Evolutionary conservation across 495 filamentous ascomycete genomes (phyloP).

Genomic region (Trichocladium antarcticum): DNA sequence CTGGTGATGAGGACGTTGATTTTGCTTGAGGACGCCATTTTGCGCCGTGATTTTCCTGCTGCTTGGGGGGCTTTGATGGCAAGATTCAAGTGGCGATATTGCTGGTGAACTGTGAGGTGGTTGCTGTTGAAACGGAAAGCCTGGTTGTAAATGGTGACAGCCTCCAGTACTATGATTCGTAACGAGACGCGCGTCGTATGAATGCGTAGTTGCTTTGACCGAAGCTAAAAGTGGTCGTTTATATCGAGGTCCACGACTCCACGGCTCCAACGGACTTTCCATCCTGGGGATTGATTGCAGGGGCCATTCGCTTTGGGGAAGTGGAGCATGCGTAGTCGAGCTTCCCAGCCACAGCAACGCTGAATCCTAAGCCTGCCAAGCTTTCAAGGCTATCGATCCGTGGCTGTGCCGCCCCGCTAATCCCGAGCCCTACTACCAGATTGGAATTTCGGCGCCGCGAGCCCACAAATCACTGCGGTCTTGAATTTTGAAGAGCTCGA

Average conservation of each 20-base stretch:
- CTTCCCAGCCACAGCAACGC: slow-evolving; percentile 14
- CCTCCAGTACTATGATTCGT: too few species aligned
- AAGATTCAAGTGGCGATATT: too few species aligned
- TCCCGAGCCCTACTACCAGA: slow-evolving; percentile 24
- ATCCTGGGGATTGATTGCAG: too few species aligned
- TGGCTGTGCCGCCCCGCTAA: slow-evolving; percentile 25
- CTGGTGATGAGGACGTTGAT: slow-evolving; percentile 76
- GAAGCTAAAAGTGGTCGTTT: too few species aligned
- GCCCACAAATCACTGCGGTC: slow-evolving; percentile 29
- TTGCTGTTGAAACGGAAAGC: neutral
- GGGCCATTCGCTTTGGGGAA: too few species aligned
- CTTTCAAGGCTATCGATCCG: neutral
- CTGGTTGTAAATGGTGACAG: too few species aligned
- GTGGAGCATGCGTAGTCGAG: neutral
- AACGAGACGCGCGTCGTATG: too few species aligned
- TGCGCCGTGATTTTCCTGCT: slow-evolving; percentile 5
- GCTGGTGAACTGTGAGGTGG: too few species aligned
- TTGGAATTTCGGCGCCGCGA: slow-evolving; percentile 25
- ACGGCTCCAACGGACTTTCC: too few species aligned
- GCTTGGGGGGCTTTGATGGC: neutral
- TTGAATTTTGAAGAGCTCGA: slow-evolving; percentile 29
- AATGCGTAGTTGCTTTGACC: too few species aligned
- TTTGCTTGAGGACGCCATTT: slow-evolving; percentile 34
- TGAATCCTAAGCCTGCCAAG: slow-evolving; percentile 2
- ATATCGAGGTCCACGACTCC: too few species aligned